Evolutionary conservation across 306 rosid genomes (phyloP).

Genomic region (Inga oerstediana): DNA sequence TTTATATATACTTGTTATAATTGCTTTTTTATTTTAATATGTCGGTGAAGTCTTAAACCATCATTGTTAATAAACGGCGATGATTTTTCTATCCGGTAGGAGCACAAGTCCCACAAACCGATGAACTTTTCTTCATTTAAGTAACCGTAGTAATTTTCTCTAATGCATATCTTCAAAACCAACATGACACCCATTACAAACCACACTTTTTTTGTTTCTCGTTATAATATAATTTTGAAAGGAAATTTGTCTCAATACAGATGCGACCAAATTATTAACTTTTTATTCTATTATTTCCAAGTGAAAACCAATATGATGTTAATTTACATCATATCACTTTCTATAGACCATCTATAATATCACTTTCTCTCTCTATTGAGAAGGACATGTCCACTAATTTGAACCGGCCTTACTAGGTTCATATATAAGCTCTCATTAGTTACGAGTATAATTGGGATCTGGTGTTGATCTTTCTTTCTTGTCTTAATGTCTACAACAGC

Average conservation of each 20-base stretch:
- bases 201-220: neutral
- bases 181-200: neutral
- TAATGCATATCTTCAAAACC: neutral
- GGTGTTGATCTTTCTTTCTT: neutral
- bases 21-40: neutral
- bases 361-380: too few species aligned
- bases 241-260: neutral
- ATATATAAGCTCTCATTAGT: too few species aligned
- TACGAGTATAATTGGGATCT: neutral
- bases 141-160: neutral
- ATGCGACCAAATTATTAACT: too few species aligned
- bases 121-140: neutral
- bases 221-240: neutral
- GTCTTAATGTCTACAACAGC: neutral
- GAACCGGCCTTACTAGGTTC: too few species aligned
- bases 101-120: neutral
- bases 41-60: neutral
- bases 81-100: neutral
- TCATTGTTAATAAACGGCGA: neutral
- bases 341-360: too few species aligned
- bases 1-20: neutral
- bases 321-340: too few species aligned
- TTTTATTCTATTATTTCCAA: too few species aligned
- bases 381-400: too few species aligned
- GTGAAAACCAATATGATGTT: too few species aligned